Conservation (phyloP, 179 eudicot genomes). For the Camellia oleifera region DNA sequence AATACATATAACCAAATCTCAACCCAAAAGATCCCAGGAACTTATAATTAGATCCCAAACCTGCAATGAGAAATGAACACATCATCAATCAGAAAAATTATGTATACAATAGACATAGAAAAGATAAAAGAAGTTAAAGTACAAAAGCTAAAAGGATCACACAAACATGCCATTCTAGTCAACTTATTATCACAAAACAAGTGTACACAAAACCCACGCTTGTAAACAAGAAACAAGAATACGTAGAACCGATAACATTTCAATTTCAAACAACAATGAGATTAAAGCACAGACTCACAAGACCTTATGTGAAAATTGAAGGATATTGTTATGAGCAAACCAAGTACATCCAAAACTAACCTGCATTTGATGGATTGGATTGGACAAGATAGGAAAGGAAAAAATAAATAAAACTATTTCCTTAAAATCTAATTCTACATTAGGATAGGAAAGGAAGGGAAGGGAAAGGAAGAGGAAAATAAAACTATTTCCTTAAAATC, state of each 20-base stretch:
- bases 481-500: background rate
- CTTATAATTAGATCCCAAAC: background rate
- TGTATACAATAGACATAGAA: background rate
- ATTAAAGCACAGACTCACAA: background rate
- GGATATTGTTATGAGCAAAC: background rate
- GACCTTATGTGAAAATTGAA: background rate
- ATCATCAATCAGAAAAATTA: background rate
- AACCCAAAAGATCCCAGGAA: background rate
- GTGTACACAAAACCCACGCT: background rate
- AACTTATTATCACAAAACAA: background rate
- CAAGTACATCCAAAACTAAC: background rate
- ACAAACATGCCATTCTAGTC: background rate
- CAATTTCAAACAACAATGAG: background rate
- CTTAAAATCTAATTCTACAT: too few relatives aligned
- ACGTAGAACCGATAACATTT: background rate
- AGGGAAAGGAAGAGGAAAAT: background rate
- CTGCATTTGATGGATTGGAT: background rate
- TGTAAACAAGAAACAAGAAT: background rate
- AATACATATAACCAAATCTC: conserved; percentile 3
- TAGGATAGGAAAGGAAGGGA: too few relatives aligned
- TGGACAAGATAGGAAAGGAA: background rate
- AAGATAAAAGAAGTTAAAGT: background rate
- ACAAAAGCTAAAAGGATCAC: background rate
- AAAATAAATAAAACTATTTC: too few relatives aligned
- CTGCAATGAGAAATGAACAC: background rate